A percentile compares a stretch with the other conserved stretches of the same genome.
These are phyloP conservation scores for Sarcodon sp. DNA, from an alignment of 768 basidiomycete species.

Conservation along the genomic window DNA sequence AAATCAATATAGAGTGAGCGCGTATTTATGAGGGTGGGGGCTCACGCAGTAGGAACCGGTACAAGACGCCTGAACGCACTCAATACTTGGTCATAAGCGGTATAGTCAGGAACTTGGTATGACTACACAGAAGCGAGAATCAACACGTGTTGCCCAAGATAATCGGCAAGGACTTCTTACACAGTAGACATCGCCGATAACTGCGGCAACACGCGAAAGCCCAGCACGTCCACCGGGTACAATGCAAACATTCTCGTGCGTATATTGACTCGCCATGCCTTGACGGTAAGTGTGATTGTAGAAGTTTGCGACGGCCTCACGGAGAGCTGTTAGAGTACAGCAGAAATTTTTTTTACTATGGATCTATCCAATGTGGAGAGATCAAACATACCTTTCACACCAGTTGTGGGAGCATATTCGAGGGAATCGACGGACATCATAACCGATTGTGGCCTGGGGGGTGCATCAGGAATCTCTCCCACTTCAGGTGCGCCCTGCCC, in stretches of 20 bases:
- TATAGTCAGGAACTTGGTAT: conserved; percentile 89
- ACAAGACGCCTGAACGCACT: conserved; percentile 83
- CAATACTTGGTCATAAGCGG: conserved; percentile 75
- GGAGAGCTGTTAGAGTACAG: conserved; percentile 35
- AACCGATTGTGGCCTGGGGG: conserved; percentile 51
- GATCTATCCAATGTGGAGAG: neutral
- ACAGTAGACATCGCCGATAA: conserved; percentile 81
- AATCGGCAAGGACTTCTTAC: conserved; percentile 22
- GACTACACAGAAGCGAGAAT: conserved; percentile 28
- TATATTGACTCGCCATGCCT: conserved; percentile 75
- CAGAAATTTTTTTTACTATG: conserved; percentile 1
- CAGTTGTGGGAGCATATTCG: conserved; percentile 90
- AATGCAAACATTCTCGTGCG: conserved; percentile 87
- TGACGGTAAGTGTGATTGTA: conserved; percentile 85
- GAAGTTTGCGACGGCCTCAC: conserved; percentile 80
- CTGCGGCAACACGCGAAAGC: conserved; percentile 82
- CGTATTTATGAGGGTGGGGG: conserved; percentile 3
- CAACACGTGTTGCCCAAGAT: neutral
- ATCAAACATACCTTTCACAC: conserved; percentile 53
- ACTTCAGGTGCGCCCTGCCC: conserved; percentile 93
- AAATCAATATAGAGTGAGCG: conserved; percentile 3
- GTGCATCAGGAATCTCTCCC: conserved; percentile 69
- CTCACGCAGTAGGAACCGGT: conserved; percentile 82
- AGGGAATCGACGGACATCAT: conserved; percentile 56
- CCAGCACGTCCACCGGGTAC: conserved; percentile 91